Evolutionary conservation across 1,284 basidiomycete species (phyloP).

Genomic region (Heterobasidion irregulare): DNA sequence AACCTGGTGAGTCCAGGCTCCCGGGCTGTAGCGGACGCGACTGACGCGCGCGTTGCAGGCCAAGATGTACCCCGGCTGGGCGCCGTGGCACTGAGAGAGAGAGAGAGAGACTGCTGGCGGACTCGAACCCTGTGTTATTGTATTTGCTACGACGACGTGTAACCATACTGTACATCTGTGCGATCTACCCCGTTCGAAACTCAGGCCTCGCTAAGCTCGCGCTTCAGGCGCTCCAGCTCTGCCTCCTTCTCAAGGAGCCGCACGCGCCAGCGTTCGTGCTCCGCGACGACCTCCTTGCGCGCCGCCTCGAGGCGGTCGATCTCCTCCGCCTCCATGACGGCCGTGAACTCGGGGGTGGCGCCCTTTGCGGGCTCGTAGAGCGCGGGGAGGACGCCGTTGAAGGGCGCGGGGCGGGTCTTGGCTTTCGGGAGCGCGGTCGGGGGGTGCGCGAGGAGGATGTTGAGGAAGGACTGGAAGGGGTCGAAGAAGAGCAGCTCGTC

Average conservation of each 20-base stretch:
- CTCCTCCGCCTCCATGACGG: slow-evolving; percentile 83
- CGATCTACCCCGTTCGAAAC: background rate
- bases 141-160: too few species aligned
- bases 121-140: background rate
- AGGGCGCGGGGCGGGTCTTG: slow-evolving; percentile 59
- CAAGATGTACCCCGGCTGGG: slow-evolving; percentile 85
- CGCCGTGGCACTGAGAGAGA: slow-evolving; percentile 72
- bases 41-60: slow-evolving; percentile 28
- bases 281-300: slow-evolving; percentile 54
- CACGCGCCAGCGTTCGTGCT: slow-evolving; percentile 52
- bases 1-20: slow-evolving; percentile 57
- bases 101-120: background rate
- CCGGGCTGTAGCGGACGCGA: background rate
- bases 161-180: too few species aligned
- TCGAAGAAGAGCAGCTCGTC: slow-evolving; percentile 98
- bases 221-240: slow-evolving; percentile 56
- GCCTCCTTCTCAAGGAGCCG: slow-evolving; percentile 68
- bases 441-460: slow-evolving; percentile 73
- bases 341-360: slow-evolving; percentile 67
- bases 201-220: slow-evolving; percentile 27
- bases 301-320: slow-evolving; percentile 75
- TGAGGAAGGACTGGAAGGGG: slow-evolving; percentile 85
- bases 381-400: slow-evolving; percentile 54
- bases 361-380: slow-evolving; percentile 58
- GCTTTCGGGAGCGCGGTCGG: slow-evolving; percentile 75